phyloP scores from a whole-genome alignment of 352 stramenopile genomes.

The Phytophthora tentaculata region DNA sequence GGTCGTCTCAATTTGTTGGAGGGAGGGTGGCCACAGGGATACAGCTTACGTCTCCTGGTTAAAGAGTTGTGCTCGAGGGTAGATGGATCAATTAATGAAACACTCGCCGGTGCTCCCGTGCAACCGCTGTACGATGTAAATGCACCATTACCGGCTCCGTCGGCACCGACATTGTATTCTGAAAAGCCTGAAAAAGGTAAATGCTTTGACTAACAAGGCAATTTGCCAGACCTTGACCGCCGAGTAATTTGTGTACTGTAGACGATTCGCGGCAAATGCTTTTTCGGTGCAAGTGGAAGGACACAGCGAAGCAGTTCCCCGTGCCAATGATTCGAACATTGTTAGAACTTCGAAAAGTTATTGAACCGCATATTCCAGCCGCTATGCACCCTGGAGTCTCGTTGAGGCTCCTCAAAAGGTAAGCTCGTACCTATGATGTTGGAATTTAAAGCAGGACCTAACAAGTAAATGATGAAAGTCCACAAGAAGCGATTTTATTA shows the following conservation, averaged over 20 bases:
- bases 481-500: slow-evolving; percentile 30
- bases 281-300: slow-evolving; percentile 77
- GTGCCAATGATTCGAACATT: slow-evolving; percentile 36
- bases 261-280: slow-evolving; percentile 38
- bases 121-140: slow-evolving; percentile 27
- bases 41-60: slow-evolving; percentile 54
- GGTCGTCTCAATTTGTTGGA: slow-evolving; percentile 50
- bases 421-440: neutral
- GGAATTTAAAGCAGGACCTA: slow-evolving; percentile 2
- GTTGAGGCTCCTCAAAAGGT: slow-evolving; percentile 56
- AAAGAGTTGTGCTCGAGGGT: slow-evolving; percentile 56
- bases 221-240: too few relatives aligned
- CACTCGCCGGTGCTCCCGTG: slow-evolving; percentile 15
- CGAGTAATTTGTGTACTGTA: too few relatives aligned
- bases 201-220: neutral
- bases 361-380: slow-evolving; percentile 52
- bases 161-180: slow-evolving; percentile 43
- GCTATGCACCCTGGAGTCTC: slow-evolving; percentile 25
- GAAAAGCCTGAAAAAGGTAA: slow-evolving; percentile 24
- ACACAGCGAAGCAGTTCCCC: slow-evolving; percentile 51
- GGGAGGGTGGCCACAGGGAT: slow-evolving; percentile 56
- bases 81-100: slow-evolving; percentile 15
- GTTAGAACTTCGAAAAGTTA: slow-evolving; percentile 38
- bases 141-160: slow-evolving; percentile 29
- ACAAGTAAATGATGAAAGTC: slow-evolving; percentile 14